These are phyloP conservation scores for Zarea fungicola DNA, from an alignment of 2,329 filamentous ascomycete species.

Conservation along the genomic window DNA sequence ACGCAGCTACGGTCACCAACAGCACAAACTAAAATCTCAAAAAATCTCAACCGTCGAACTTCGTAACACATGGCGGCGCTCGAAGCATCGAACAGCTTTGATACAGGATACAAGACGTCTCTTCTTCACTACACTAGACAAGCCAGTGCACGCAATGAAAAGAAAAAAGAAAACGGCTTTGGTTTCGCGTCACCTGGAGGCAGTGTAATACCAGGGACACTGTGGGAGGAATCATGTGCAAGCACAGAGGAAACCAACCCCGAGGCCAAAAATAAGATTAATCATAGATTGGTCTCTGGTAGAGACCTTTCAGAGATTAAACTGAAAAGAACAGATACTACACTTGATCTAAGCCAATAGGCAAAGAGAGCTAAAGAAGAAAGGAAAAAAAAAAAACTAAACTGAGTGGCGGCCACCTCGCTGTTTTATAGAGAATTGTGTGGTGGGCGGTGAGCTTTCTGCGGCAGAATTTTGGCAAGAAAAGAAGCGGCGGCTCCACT, in stretches of 20 bases:
- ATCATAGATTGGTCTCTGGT: slow-evolving; percentile 66
- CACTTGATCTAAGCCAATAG: slow-evolving; percentile 83
- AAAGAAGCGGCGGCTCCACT: not conserved
- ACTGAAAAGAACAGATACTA: slow-evolving; percentile 97
- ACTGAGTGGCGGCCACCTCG: slow-evolving; percentile 16
- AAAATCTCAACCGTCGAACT: too few relatives aligned
- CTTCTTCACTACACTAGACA: slow-evolving; percentile 36
- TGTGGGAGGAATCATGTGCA: slow-evolving; percentile 35
- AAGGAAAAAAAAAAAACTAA: slow-evolving; percentile 23
- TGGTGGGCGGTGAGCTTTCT: slow-evolving; percentile 16
- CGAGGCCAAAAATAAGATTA: slow-evolving; percentile 61
- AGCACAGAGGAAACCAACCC: slow-evolving; percentile 35
- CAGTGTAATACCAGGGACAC: slow-evolving; percentile 44
- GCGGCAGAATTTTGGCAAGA: slow-evolving; percentile 8
- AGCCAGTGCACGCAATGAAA: slow-evolving; percentile 37
- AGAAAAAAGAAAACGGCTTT: slow-evolving; percentile 19
- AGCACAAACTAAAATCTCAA: not conserved
- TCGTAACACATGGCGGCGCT: too few relatives aligned
- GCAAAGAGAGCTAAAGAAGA: slow-evolving; percentile 40
- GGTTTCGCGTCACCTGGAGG: slow-evolving; percentile 39
- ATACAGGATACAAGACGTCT: slow-evolving; percentile 22
- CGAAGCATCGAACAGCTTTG: too few relatives aligned
- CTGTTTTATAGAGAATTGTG: slow-evolving; percentile 23
- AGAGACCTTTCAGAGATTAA: slow-evolving; percentile 87
- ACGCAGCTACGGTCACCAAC: not conserved